A percentile compares a stretch with the other conserved stretches of the same genome.
phyloP scores from a whole-genome alignment of 768 basidiomycete genomes.

The Mycena vulgaris region DNA sequence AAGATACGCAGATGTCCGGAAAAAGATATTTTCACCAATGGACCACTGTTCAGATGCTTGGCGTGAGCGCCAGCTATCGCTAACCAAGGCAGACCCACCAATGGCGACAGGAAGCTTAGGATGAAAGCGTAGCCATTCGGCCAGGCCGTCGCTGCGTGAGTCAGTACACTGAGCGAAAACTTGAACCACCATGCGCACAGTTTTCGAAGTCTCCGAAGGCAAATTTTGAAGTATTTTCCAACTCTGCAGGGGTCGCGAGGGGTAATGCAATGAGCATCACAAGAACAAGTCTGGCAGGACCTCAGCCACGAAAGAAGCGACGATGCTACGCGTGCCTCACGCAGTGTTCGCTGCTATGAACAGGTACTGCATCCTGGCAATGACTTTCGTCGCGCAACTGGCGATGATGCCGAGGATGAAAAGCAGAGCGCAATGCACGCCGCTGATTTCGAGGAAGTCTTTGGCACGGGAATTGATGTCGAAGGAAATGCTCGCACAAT shows the following conservation, averaged over 20 bases:
- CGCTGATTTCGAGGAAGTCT: too few species aligned
- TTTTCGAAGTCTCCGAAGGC: conserved; percentile 18
- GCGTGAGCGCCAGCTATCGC: background rate
- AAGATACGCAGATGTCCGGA: background rate
- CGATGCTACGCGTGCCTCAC: conserved; percentile 52
- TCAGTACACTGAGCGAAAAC: background rate
- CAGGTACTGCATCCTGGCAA: conserved; percentile 77
- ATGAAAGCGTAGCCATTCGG: conserved; percentile 66
- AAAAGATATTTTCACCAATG: background rate
- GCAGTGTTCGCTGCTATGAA: conserved; percentile 77
- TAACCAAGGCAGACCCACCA: conserved; percentile 53
- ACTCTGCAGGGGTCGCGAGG: background rate
- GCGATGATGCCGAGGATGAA: too few species aligned
- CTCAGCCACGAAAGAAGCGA: background rate
- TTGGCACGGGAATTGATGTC: too few species aligned
- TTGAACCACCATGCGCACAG: background rate
- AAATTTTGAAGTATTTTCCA: conserved; percentile 8
- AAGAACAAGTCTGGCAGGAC: background rate
- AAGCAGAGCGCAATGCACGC: too few species aligned
- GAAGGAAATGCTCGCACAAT: too few species aligned
- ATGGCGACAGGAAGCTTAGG: conserved; percentile 65
- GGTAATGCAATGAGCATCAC: conserved; percentile 19
- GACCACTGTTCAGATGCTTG: conserved; percentile 9
- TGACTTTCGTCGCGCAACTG: too few species aligned
- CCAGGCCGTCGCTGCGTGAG: conserved; percentile 56